phyloP scores from a whole-genome alignment of 1,284 basidiomycete species.

The Sporisorium exsertum region DNA sequence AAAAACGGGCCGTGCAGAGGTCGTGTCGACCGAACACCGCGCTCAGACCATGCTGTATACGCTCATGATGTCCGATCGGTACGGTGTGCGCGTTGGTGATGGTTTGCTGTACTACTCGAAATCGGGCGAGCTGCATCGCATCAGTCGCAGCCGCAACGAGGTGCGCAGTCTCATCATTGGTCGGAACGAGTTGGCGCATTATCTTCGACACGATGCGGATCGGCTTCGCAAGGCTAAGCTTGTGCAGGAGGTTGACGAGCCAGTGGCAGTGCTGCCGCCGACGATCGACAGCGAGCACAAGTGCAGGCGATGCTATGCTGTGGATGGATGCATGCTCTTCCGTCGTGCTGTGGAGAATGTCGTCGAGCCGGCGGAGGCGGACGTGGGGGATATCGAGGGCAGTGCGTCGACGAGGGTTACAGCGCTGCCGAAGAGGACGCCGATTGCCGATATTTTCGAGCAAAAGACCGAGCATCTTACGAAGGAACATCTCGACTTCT shows the following conservation, averaged over 20 bases:
- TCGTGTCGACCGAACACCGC: conserved; percentile 81
- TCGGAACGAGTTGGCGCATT: conserved; percentile 87
- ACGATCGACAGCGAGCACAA: conserved; percentile 84
- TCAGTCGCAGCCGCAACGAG: conserved; percentile 84
- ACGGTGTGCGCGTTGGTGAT: conserved; percentile 75
- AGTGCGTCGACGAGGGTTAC: conserved; percentile 3
- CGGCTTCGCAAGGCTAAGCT: conserved; percentile 36
- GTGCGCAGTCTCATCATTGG: conserved; percentile 82
- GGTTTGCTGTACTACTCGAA: conserved; percentile 96
- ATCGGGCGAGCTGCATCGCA: conserved; percentile 82
- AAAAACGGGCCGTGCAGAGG: conserved; percentile 85
- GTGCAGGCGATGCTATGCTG: conserved; percentile 84
- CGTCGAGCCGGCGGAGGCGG: conserved; percentile 30
- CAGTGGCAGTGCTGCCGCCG: conserved; percentile 73
- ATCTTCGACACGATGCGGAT: conserved; percentile 71
- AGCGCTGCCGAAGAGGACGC: conserved; percentile 68
- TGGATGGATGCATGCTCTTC: conserved; percentile 93
- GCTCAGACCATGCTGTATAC: conserved; percentile 99
- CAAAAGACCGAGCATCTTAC: conserved; percentile 85
- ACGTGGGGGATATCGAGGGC: conserved; percentile 14
- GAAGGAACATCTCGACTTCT: conserved; percentile 79
- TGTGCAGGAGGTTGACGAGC: conserved; percentile 19
- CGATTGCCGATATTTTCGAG: conserved; percentile 80
- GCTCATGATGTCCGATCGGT: conserved; percentile 88
- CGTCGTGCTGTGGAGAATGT: conserved; percentile 74